Evolutionary conservation across 2,329 filamentous ascomycete species (phyloP), one percentile per base, ranked within the genome.

Genomic region (Endoconidiophora polonica): DNA sequence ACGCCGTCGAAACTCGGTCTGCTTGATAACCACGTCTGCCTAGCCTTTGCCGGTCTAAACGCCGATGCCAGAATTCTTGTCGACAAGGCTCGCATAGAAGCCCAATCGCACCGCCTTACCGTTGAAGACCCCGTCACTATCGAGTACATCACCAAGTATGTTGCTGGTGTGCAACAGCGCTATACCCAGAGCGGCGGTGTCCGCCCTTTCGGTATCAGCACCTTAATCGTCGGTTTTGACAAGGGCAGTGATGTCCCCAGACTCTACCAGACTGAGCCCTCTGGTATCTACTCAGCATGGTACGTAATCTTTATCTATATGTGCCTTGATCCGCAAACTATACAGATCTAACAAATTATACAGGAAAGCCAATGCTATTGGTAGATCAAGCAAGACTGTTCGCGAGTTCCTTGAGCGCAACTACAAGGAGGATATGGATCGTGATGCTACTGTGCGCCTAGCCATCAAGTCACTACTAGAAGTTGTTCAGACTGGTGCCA

Each of bases 131-230:
- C 91, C 50, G 86, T 94, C 57, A 90, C 86, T 55, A 93, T 98
- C 66, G 91, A 98, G 70, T 98, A 98, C 74, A 95, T 98, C 63
- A 96, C 91, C 61, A 96, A 98, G 73, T 94, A 96, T 62, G 83
- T 98, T 56, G 91, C 91, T 49, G 86, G 90, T 52, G 91, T 98
- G 58, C 91, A 98, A 74, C 91, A 98, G 73, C 80, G 87, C 67
- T 98, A 98, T 74, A 98, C 91, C 44, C 91, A 98, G 73, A 94
- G 87, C 62, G 91, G 91, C 71, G 91, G 91, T 75, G 91, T 98
- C 48, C 76, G 91, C 61, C 91, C 91, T n/a, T 98, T 98, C 62
- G 91, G 91, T 55, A 95, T 98, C 66, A 95, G 87, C 71, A 96
- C 90, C 39, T 73, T 98, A 64, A 87, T 98, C 59, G 90, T 98